Conservation (phyloP, 2,329 filamentous ascomycete species). For the Colletotrichum tropicicola region DNA sequence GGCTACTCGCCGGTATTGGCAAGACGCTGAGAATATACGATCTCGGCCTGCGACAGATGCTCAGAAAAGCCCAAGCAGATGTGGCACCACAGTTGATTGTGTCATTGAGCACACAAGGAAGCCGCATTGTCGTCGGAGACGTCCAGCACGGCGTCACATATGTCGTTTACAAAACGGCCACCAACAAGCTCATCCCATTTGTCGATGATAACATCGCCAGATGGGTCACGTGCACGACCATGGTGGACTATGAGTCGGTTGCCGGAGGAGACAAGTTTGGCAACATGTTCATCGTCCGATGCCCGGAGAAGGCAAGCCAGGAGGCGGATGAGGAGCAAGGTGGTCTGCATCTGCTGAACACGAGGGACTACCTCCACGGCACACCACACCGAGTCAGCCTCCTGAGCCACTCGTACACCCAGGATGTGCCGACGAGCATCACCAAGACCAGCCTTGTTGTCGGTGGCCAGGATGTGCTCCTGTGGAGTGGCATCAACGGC, state of each 20-base stretch:
- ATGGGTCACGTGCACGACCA: constrained; percentile 89
- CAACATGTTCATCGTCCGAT: constrained; percentile 92
- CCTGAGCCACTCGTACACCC: constrained; percentile 88
- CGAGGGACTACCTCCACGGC: constrained; percentile 89
- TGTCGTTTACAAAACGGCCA: constrained; percentile 91
- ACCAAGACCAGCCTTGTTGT: constrained; percentile 90
- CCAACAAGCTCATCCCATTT: constrained; percentile 93
- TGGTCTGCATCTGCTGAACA: constrained; percentile 89
- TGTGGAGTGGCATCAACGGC: constrained; percentile 95
- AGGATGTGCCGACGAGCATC: constrained; percentile 92
- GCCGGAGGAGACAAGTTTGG: constrained; percentile 98
- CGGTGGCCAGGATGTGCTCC: constrained; percentile 87
- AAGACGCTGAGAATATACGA: constrained; percentile 88
- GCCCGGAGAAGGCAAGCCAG: constrained; percentile 84
- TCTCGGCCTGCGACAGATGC: constrained; percentile 88
- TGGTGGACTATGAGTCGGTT: constrained; percentile 97
- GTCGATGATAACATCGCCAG: constrained; percentile 88
- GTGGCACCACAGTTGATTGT: constrained; percentile 86
- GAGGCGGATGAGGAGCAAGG: constrained; percentile 93
- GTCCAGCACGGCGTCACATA: constrained; percentile 92
- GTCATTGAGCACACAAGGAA: constrained; percentile 88
- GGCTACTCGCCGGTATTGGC: constrained; percentile 85
- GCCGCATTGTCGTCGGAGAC: constrained; percentile 90
- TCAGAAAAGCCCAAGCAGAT: constrained; percentile 89
- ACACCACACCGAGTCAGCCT: constrained; percentile 85